Conservation (phyloP, 495 filamentous ascomycete species). For the Rusavskia elegans region DNA sequence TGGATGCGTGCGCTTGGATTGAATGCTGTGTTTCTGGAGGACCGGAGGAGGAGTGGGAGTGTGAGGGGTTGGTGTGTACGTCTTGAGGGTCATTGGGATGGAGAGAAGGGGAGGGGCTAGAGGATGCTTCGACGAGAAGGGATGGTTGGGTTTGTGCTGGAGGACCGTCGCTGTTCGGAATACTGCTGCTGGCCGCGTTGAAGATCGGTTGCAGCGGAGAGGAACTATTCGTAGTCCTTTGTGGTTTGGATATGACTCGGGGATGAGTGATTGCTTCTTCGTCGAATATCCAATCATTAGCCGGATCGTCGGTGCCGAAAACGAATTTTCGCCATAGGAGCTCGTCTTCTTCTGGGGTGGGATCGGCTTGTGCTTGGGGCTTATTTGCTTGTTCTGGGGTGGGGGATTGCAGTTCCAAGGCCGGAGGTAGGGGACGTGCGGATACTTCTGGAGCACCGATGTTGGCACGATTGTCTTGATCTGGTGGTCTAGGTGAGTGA, state of each 20-base stretch:
- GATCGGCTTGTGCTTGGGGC: not conserved
- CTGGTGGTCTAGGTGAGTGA: too few species aligned
- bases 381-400: not conserved
- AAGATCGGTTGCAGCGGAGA: not conserved
- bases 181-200: not conserved
- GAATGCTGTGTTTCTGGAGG: constrained; percentile 4
- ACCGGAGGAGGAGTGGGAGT: not conserved
- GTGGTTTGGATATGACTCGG: not conserved
- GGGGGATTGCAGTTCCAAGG: too few species aligned
- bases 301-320: constrained; percentile 8
- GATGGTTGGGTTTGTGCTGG: not conserved
- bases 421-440: not conserved
- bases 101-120: not conserved
- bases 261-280: not conserved
- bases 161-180: too few species aligned
- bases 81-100: not conserved
- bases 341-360: constrained; percentile 6
- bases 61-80: too few species aligned
- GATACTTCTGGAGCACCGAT: not conserved
- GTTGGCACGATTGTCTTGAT: too few species aligned
- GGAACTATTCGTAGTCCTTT: not conserved
- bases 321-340: constrained; percentile 9
- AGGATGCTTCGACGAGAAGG: not conserved
- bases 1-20: not conserved
- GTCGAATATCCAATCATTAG: constrained; percentile 4